Conservation (phyloP, 208 protist genomes). For the Crithidia fasciculata region DNA sequence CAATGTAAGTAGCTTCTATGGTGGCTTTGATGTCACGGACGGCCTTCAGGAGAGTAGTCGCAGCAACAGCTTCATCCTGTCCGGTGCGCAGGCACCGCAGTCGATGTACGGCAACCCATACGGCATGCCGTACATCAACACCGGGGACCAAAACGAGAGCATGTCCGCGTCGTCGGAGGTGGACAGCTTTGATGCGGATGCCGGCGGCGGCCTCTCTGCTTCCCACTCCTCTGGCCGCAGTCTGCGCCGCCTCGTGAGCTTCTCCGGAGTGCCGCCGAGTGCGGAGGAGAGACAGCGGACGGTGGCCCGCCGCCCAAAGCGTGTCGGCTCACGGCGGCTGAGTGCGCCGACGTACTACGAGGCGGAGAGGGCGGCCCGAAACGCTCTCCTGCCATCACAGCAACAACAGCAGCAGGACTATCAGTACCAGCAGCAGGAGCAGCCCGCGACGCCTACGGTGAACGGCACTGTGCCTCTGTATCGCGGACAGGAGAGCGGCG, state of each 20-base stretch:
- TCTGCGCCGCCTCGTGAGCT: conserved; percentile 5
- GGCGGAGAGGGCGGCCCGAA: neutral
- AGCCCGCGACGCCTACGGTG: neutral
- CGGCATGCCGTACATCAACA: neutral
- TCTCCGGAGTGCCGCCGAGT: conserved; percentile 8
- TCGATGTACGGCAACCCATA: neutral
- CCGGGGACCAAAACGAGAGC: neutral
- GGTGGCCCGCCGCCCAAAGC: neutral
- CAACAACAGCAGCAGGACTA: neutral
- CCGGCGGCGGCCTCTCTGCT: neutral
- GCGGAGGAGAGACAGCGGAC: conserved; percentile 3
- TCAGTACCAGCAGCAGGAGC: neutral
- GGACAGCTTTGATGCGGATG: neutral
- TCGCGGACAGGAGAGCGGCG: neutral
- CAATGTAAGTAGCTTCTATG: conserved; percentile 17
- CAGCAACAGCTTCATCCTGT: neutral
- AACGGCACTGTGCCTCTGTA: neutral
- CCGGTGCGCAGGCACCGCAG: neutral
- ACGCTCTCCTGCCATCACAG: neutral
- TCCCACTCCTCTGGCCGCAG: neutral
- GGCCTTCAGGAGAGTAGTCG: neutral
- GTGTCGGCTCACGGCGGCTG: conserved; percentile 1
- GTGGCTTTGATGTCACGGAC: neutral
- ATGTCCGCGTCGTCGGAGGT: no score
- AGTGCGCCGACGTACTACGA: neutral